Base-by-base conservation (phyloP, 768 basidiomycete genomes). In the Lactarius sanguifluus region DNA sequence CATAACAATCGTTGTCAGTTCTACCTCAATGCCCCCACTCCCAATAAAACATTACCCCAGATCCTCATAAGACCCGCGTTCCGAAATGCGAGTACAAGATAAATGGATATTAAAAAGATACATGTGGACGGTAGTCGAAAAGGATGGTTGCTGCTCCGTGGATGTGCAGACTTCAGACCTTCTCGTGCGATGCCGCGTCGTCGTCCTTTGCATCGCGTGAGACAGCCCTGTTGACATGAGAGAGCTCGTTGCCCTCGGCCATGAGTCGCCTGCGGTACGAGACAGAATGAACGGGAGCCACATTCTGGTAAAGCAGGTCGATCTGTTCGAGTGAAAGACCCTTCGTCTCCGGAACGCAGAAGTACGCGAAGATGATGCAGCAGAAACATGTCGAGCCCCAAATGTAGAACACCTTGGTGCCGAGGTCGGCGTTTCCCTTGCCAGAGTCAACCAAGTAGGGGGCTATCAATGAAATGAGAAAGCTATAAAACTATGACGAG, bases 241-340 rank as follows among this genome's bases (percentile, higher is more conserved):
- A 63, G 30, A 67, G 62, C 34, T 64, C 66, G 1, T 6, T 15
- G n/a, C 66, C 63, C 38, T 65, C 34, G 25, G 64, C 67, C 28
- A 71, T 18, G 20, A 77, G 72, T 70, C 74, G 72, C 52, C 59
- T 64, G 68, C 77, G 77, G 71, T 76, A 77, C 54, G 64, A 28
- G 41, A 66, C 67, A 43, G 86, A 88, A 41, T 80, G 78, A 69
- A 82, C 65, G 25, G 87, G 86, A 5, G 80, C 82, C 55, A 85
- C 83, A 72, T 91, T 81, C 77, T 84, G 82, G 80, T 91, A 90
- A 77, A 93, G 84, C 54, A 85, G 72, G 77, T 94, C 92, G 74
- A 94, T 85, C 76, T 94, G 89, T 79, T 94, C 92, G 69, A 94
- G 84, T 20, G 90, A 88, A 15, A 94, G 81, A 7, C 91, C 91